These are phyloP conservation scores for Backusella luteola DNA, from an alignment of 192 early-diverging fungal genomes.

Conservation along the genomic window DNA sequence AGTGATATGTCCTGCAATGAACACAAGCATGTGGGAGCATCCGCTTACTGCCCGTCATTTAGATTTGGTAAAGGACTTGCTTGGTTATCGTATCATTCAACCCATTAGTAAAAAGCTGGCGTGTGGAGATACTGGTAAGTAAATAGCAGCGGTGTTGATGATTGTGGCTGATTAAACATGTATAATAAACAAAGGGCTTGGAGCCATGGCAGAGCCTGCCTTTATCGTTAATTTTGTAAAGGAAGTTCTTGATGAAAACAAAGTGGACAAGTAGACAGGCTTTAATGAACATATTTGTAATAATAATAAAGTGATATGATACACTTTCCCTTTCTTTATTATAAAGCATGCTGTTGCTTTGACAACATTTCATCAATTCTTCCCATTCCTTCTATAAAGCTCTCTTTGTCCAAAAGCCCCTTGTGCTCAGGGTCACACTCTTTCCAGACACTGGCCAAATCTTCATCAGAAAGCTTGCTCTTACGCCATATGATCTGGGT, in stretches of 20 bases:
- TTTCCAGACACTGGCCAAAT: slow-evolving; percentile 23
- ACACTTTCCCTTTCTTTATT: background rate
- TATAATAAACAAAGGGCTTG: slow-evolving; percentile 51
- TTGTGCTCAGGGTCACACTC: slow-evolving; percentile 23
- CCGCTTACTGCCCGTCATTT: slow-evolving; percentile 81
- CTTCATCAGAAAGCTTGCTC: slow-evolving; percentile 16
- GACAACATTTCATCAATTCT: slow-evolving; percentile 21
- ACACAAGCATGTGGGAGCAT: slow-evolving; percentile 96
- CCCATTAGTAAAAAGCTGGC: slow-evolving; percentile 86
- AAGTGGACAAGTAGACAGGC: background rate
- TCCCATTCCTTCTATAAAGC: slow-evolving; percentile 26
- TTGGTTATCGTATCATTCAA: slow-evolving; percentile 66
- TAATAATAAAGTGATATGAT: background rate
- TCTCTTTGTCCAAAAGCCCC: slow-evolving; percentile 24
- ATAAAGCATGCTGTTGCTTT: background rate
- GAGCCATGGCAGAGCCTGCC: slow-evolving; percentile 81
- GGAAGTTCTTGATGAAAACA: background rate
- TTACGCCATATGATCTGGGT: slow-evolving; percentile 15
- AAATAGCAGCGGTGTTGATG: background rate
- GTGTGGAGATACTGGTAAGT: slow-evolving; percentile 84
- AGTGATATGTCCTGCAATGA: slow-evolving; percentile 93
- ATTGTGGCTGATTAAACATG: background rate
- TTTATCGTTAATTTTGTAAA: background rate
- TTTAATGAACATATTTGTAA: background rate
- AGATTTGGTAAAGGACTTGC: slow-evolving; percentile 40